phyloP scores from a whole-genome alignment of 495 filamentous ascomycete genomes.

The Annulohypoxylon maeteangense region DNA sequence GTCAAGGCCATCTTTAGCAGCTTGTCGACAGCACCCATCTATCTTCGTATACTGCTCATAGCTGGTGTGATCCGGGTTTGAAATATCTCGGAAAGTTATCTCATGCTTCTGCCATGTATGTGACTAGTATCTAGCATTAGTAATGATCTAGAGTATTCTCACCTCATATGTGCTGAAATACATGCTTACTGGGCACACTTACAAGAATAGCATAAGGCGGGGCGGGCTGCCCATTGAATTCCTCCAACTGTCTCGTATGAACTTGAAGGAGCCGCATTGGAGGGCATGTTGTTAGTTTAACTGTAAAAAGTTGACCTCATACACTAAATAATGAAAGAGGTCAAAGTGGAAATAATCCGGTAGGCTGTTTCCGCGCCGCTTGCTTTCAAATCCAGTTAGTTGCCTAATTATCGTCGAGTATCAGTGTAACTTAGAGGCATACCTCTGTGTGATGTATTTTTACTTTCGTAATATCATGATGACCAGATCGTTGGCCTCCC shows the following conservation, averaged over 20 bases:
- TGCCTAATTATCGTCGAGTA: no score
- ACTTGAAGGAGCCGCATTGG: constrained; percentile 31
- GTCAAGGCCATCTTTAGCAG: constrained; percentile 14
- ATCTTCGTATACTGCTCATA: constrained; percentile 7
- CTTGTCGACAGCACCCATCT: constrained; percentile 28
- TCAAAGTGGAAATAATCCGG: neutral
- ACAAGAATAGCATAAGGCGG: constrained; percentile 31
- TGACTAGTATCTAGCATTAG: constrained; percentile 15
- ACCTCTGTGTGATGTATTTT: neutral
- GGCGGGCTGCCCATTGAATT: constrained; percentile 12
- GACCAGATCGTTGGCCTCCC: neutral
- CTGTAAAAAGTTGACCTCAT: neutral
- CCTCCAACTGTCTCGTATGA: constrained; percentile 27
- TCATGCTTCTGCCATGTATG: constrained; percentile 19
- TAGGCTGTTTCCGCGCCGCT: neutral
- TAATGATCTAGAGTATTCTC: neutral
- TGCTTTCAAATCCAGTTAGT: neutral
- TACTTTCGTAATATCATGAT: neutral
- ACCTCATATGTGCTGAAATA: neutral
- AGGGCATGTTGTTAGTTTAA: neutral
- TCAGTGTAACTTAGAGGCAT: neutral
- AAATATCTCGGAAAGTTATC: constrained; percentile 20
- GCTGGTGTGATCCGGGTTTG: neutral
- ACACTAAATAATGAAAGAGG: neutral
- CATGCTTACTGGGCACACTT: neutral